Evolutionary conservation across 2,329 filamentous ascomycete genomes (phyloP).

Genomic region (Oidium heveae): DNA sequence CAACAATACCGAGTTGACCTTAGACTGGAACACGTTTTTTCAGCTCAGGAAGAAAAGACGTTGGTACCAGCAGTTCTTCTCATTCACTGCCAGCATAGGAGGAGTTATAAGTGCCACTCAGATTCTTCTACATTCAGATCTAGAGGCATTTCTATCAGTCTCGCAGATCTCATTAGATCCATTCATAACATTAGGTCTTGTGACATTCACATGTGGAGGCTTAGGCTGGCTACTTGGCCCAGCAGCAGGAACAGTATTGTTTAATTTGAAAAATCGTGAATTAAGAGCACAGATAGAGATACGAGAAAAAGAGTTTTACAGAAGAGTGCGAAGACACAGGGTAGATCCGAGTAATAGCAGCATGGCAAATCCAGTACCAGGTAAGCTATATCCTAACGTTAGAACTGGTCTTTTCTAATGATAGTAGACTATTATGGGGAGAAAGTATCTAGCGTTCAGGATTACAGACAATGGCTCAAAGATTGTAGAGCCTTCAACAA

Average conservation of each 20-base stretch:
- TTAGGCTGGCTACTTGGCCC: constrained; percentile 76
- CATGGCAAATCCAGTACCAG: constrained; percentile 53
- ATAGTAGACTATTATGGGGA: constrained; percentile 74
- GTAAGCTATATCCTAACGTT: constrained; percentile 5
- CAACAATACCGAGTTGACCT: constrained; percentile 2
- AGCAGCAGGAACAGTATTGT: constrained; percentile 53
- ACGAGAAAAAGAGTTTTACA: constrained; percentile 90
- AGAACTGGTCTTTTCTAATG: constrained; percentile 24
- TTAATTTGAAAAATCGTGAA: constrained; percentile 49
- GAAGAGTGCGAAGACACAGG: constrained; percentile 70
- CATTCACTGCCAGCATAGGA: constrained; percentile 34
- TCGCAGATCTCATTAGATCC: constrained; percentile 63
- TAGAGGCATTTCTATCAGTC: constrained; percentile 36
- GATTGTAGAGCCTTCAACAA: constrained; percentile 94
- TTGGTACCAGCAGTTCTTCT: constrained; percentile 59
- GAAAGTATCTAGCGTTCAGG: constrained; percentile 81
- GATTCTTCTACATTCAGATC: constrained; percentile 43
- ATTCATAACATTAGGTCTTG: constrained; percentile 58
- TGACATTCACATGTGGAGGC: constrained; percentile 51
- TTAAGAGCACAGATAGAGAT: constrained; percentile 48
- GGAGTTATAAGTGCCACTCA: constrained; percentile 37
- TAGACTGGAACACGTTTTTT: constrained; percentile 87
- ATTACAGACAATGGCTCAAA: constrained; percentile 88
- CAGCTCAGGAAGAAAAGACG: constrained; percentile 65
- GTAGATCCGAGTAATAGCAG: constrained; percentile 80